Evolutionary conservation across 352 stramenopile species (phyloP).

Genomic region (Phytopythium sindhum): DNA sequence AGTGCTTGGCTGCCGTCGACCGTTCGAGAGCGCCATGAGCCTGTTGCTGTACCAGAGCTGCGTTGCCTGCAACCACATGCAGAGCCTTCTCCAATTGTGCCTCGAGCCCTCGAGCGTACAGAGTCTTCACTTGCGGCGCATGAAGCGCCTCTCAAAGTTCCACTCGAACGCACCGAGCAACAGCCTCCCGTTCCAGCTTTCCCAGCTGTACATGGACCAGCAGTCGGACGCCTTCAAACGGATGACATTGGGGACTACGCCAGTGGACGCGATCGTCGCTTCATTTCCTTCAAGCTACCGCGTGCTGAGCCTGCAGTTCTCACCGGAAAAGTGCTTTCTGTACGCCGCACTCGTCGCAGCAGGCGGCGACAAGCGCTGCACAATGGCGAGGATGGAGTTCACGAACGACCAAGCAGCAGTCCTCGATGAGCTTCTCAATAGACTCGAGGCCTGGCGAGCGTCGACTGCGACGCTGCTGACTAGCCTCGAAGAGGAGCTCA

Average conservation of each 20-base stretch:
- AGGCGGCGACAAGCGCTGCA: slow-evolving; percentile 34
- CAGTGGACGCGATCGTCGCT: slow-evolving; percentile 39
- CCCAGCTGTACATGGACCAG: slow-evolving; percentile 57
- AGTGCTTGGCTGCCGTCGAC: slow-evolving; percentile 38
- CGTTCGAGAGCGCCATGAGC: slow-evolving; percentile 44
- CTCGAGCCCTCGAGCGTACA: slow-evolving; percentile 34
- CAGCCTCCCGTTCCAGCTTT: slow-evolving; percentile 66
- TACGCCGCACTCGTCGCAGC: slow-evolving; percentile 38
- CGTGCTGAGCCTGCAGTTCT: slow-evolving; percentile 64
- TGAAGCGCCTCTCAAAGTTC: slow-evolving; percentile 25
- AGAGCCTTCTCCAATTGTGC: slow-evolving; percentile 31
- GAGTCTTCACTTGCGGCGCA: slow-evolving; percentile 45
- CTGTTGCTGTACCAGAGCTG: slow-evolving; percentile 67
- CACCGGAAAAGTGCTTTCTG: slow-evolving; percentile 60
- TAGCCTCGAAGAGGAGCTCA: slow-evolving; percentile 32
- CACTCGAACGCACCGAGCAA: slow-evolving; percentile 42
- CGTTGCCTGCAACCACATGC: slow-evolving; percentile 32
- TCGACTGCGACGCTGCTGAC: slow-evolving; percentile 34
- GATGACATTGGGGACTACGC: slow-evolving; percentile 33
- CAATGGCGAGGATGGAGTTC: slow-evolving; percentile 61
- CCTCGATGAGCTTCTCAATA: slow-evolving; percentile 24
- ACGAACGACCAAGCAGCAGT: slow-evolving; percentile 24
- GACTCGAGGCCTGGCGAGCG: slow-evolving; percentile 36
- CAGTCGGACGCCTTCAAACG: slow-evolving; percentile 64
- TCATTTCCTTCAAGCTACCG: slow-evolving; percentile 33